Evolutionary conservation across 176 grass and related monocot species (phyloP), one percentile per base, ranked within the genome.

Genomic region (Aegilops bicornis): DNA sequence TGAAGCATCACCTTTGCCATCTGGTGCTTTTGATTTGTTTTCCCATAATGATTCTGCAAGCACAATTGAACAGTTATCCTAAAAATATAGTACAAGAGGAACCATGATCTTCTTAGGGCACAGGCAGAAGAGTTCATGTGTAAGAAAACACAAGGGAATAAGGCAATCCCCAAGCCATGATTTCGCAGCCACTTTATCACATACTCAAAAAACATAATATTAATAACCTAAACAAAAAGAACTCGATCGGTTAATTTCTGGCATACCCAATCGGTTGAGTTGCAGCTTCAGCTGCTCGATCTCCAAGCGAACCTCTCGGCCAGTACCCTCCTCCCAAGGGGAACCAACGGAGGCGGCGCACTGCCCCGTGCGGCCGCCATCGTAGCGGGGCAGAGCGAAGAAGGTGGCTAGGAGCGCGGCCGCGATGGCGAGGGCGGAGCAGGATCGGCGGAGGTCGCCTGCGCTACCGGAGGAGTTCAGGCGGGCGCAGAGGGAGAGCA

Each of bases 251-350:
- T 10, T 77, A 65, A 66, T 87, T 25, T 35, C 73, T 39, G 8
- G 77, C 89, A 12, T 87, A 90, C 89, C 89, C 12, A 90, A 81
- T 61, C 84, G 67, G 25, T 61, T 48, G 43, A 90, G 20, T 59
- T 87, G 84, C 32, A 79, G 74, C 85, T 90, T 87, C 35, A 90
- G 74, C 67, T 90, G 84, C 33, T 90, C 74, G 15, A 90, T 78
- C 45, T 90, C 89, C 67, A n/a, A 33, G 15, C 59, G 75, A 69
- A 83, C 20, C 66, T 63, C 85, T 6, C 52, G 58, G 10, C 59
- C 82, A 42, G 73, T 56, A 1, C 48, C 37, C 23, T 42, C 73
- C 6, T 43, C 60, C 5, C 14, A 33, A 17, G 29, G 50, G 30
- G 24, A 43, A 8, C 24, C 9, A 33, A 52, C n/a, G 30, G 84